phyloP scores from a whole-genome alignment of 2,329 filamentous ascomycete species.

The Intubia oerlemansii region DNA sequence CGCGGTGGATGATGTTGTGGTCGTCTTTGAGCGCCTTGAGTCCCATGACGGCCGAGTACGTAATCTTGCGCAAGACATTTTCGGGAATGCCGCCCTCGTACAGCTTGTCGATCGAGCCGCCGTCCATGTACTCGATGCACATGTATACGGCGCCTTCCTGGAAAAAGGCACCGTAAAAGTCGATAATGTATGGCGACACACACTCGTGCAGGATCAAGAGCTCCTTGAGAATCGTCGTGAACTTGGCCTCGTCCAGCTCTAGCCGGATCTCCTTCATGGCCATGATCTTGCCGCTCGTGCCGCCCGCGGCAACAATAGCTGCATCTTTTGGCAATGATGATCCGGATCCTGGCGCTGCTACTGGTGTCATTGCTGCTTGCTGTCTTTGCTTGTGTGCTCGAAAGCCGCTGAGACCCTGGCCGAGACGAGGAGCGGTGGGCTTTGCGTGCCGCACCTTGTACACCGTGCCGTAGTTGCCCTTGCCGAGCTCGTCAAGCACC shows the following conservation, averaged over 20 bases:
- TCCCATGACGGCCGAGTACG: slow-evolving; percentile 73
- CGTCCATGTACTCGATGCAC: slow-evolving; percentile 98
- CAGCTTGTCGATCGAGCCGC: slow-evolving; percentile 89
- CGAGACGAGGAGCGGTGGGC: slow-evolving; percentile 33
- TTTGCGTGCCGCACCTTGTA: slow-evolving; percentile 87
- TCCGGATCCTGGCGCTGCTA: neutral
- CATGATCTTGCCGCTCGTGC: slow-evolving; percentile 63
- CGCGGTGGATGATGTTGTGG: slow-evolving; percentile 96
- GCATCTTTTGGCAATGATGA: too few relatives aligned
- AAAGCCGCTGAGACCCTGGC: slow-evolving; percentile 31
- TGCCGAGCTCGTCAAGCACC: slow-evolving; percentile 78
- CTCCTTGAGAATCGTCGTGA: slow-evolving; percentile 93
- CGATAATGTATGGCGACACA: slow-evolving; percentile 87
- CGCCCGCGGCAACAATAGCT: slow-evolving; percentile 10
- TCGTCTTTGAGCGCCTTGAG: slow-evolving; percentile 89
- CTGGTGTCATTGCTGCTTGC: neutral
- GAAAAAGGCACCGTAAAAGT: slow-evolving; percentile 98
- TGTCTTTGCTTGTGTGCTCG: slow-evolving; percentile 12
- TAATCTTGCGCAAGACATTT: slow-evolving; percentile 71
- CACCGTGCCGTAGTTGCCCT: slow-evolving; percentile 95
- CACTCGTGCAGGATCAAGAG: slow-evolving; percentile 90
- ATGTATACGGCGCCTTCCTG: slow-evolving; percentile 98
- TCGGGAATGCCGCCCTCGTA: slow-evolving; percentile 85
- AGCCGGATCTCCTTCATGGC: slow-evolving; percentile 98
- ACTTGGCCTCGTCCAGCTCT: slow-evolving; percentile 90